Conservation (phyloP, 1,284 basidiomycete genomes). For the Xerocomus cyaneibrunnescens region DNA sequence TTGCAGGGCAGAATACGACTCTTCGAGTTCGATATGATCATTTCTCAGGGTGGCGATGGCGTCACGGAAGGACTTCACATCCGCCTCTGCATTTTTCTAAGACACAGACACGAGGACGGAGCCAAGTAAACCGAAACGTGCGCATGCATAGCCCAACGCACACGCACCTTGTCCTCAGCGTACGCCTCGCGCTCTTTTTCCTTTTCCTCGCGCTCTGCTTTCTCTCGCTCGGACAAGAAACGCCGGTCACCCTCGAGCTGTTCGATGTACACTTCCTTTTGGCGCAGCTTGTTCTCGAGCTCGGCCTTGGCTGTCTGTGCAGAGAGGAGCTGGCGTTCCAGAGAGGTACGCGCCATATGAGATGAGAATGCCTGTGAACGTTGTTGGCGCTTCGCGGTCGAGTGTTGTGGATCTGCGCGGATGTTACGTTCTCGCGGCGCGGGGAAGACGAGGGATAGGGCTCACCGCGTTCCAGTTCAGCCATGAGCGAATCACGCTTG, state of each 20-base stretch:
- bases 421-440: background rate
- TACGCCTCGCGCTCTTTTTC: conserved; percentile 45
- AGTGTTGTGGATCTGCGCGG: conserved; percentile 54
- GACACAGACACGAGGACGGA: background rate
- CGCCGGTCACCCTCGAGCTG: conserved; percentile 63
- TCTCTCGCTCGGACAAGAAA: conserved; percentile 58
- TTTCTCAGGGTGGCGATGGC: conserved; percentile 49
- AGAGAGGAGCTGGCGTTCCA: conserved; percentile 61
- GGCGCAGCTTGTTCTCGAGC: conserved; percentile 60
- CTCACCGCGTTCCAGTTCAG: conserved; percentile 64
- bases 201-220: conserved; percentile 54
- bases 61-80: conserved; percentile 49
- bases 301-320: conserved; percentile 58
- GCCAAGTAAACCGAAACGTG: background rate
- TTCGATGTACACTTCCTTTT: conserved; percentile 58
- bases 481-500: conserved; percentile 62
- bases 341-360: conserved; percentile 53
- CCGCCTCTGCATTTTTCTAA: conserved; percentile 38
- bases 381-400: conserved; percentile 60
- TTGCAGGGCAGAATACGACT: conserved; percentile 46
- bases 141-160: background rate
- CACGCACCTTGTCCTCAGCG: conserved; percentile 56
- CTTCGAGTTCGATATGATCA: conserved; percentile 55
- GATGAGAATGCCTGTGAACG: conserved; percentile 58
- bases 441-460: background rate